Evolutionary conservation across 306 rosid genomes (phyloP).

Genomic region (Amphicarpaea edgeworthii): DNA sequence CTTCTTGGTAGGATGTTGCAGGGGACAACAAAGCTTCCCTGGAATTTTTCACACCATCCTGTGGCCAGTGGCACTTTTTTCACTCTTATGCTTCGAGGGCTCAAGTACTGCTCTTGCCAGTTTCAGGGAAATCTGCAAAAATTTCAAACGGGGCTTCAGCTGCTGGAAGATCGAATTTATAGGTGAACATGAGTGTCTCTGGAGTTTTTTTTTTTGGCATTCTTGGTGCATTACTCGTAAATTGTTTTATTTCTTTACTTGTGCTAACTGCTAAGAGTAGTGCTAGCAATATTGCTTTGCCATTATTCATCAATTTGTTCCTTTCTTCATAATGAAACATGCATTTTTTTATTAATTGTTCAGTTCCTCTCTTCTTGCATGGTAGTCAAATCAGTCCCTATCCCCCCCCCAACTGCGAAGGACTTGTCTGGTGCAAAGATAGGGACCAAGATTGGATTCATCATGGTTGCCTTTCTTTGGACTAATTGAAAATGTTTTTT

Average conservation of each 20-base stretch:
- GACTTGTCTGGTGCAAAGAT: slow-evolving; percentile 38
- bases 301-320: slow-evolving; percentile 34
- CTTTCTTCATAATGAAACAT: slow-evolving; percentile 32
- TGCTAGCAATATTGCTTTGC: slow-evolving; percentile 17
- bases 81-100: slow-evolving; percentile 96
- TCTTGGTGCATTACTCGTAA: slow-evolving; percentile 33
- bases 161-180: slow-evolving; percentile 90
- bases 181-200: slow-evolving; percentile 59
- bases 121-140: slow-evolving; percentile 86
- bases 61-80: slow-evolving; percentile 97
- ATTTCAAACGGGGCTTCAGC: slow-evolving; percentile 87
- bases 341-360: slow-evolving; percentile 35
- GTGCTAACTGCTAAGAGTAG: slow-evolving; percentile 17
- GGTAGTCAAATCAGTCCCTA: slow-evolving; percentile 8
- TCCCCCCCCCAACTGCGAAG: background rate
- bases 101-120: slow-evolving; percentile 95
- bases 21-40: slow-evolving; percentile 90
- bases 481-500: slow-evolving; percentile 48
- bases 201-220: slow-evolving; percentile 37
- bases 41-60: slow-evolving; percentile 93
- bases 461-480: slow-evolving; percentile 39
- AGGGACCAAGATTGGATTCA: slow-evolving; percentile 1
- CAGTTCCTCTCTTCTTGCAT: slow-evolving; percentile 25
- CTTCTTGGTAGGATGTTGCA: slow-evolving; percentile 95
- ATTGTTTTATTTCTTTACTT: slow-evolving; percentile 10